Evolutionary conservation across 2,329 filamentous ascomycete species (phyloP).

Genomic region (Penicillium sp.): DNA sequence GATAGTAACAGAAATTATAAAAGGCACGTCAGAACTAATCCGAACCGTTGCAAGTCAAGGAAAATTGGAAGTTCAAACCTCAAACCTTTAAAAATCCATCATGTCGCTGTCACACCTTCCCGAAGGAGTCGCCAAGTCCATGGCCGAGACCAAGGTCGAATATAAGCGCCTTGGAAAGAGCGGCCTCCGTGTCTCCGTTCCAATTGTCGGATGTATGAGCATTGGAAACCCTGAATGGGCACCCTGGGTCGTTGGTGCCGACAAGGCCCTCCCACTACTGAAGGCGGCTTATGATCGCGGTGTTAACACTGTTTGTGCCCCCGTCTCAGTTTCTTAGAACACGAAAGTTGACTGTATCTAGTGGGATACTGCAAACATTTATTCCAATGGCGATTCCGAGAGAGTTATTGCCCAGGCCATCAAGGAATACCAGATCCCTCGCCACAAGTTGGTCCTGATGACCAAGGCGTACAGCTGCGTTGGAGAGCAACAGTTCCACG

Average conservation of each 20-base stretch:
- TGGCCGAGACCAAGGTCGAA: neutral
- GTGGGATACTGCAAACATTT: conserved; percentile 43
- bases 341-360: neutral
- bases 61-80: neutral
- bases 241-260: conserved; percentile 22
- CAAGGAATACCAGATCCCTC: conserved; percentile 56
- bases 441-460: conserved; percentile 57
- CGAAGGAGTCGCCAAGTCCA: neutral
- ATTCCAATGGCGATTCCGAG: conserved; percentile 57
- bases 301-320: conserved; percentile 15
- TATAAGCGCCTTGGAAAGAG: conserved; percentile 7
- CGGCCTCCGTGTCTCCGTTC: conserved; percentile 12
- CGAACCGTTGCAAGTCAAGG: neutral
- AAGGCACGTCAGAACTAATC: neutral
- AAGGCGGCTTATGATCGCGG: conserved; percentile 27
- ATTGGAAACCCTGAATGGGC: conserved; percentile 8
- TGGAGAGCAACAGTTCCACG: neutral
- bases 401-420: conserved; percentile 56
- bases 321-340: neutral
- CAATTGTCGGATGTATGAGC: conserved; percentile 12
- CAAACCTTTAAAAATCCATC: neutral
- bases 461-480: conserved; percentile 50
- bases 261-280: conserved; percentile 26
- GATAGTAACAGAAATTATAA: neutral
- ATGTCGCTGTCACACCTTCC: neutral